Conservation (phyloP, 2,329 filamentous ascomycete species). For the Magnaporthiopsis rhizophila region DNA sequence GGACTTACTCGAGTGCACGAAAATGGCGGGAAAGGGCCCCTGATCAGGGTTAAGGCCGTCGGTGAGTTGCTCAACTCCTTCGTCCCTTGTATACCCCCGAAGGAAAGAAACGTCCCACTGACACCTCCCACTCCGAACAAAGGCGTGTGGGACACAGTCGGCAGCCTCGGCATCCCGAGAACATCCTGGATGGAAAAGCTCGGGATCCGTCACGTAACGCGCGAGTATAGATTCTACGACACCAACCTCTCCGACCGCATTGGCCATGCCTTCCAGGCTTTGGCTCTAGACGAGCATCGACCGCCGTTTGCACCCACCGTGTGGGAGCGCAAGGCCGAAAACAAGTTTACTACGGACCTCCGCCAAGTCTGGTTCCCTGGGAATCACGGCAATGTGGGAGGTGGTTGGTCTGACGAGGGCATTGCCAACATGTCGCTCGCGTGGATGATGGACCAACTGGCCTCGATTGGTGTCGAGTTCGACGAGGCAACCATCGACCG, state of each 20-base stretch:
- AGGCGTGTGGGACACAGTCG: conserved; percentile 45
- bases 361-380: conserved; percentile 50
- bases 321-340: conserved; percentile 10
- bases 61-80: conserved; percentile 17
- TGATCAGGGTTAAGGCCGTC: conserved; percentile 40
- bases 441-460: conserved; percentile 31
- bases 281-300: conserved; percentile 50
- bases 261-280: conserved; percentile 50
- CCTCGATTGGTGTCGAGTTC: conserved; percentile 23
- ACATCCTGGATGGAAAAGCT: conserved; percentile 36
- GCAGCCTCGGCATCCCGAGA: conserved; percentile 38
- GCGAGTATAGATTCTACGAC: conserved; percentile 45
- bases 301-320: conserved; percentile 31
- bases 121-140: not conserved
- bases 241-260: conserved; percentile 44
- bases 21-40: conserved; percentile 23
- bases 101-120: not conserved
- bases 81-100: not conserved
- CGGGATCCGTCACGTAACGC: conserved; percentile 35
- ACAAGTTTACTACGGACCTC: conserved; percentile 15
- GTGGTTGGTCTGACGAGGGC: conserved; percentile 44
- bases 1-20: conserved; percentile 34
- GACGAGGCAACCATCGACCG: conserved; percentile 31
- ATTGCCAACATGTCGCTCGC: conserved; percentile 27
- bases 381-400: conserved; percentile 45